Base-by-base conservation (phyloP, 2,329 filamentous ascomycete genomes). In the Diplodia corticola region DNA sequence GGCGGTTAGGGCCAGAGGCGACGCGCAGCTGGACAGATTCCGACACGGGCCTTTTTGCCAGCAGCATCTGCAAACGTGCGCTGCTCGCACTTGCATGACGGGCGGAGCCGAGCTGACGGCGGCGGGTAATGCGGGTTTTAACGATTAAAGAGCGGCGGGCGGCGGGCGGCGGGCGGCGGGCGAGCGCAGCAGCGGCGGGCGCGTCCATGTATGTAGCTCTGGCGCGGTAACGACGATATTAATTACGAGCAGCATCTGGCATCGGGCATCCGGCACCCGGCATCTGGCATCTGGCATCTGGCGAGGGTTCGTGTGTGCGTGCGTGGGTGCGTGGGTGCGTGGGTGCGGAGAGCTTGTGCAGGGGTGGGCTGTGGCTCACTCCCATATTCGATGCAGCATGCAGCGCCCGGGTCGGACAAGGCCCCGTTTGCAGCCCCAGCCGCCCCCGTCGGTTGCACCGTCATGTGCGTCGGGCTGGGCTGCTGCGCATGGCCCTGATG, bases 101-200 rank as follows among this genome's bases (percentile, higher is more conserved):
- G 63, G 63, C 50, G 63, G 50, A 54, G 63, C 63, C 63, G 63
- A 64, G 63, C 63, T 64, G 63, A 64, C 63, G 63, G 63, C 53
- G 53, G 55, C 55, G 55, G 55, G 55, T 60, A 60, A 60, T 48
- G 55, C 55, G 55, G 37, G 55, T 60, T 60, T 60, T 46, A 33
- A 46, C 28, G 55, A 60, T 44, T 10, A 15, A 33, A 53, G 24
- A 53, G 50, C 17, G 13, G 50, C n/a, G 7, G 48, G 48, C 48
- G 26, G 22, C 50, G 6, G 24, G 15, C 48, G 13, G 20, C 48
- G 48, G 48, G 10, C 5, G 40, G 40, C 40, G 40, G 40, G 40
- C 4, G 40, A 7, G 48, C 48, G 22, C 20, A 10, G 24, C 13
- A 30, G 4, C 5, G 30, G 55, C 40, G 35, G 55, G 24, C 17